A percentile compares a stretch with the other conserved stretches of the same genome.
phyloP scores from a whole-genome alignment of 176 grass and related monocot species.

The Carex littledalei region DNA sequence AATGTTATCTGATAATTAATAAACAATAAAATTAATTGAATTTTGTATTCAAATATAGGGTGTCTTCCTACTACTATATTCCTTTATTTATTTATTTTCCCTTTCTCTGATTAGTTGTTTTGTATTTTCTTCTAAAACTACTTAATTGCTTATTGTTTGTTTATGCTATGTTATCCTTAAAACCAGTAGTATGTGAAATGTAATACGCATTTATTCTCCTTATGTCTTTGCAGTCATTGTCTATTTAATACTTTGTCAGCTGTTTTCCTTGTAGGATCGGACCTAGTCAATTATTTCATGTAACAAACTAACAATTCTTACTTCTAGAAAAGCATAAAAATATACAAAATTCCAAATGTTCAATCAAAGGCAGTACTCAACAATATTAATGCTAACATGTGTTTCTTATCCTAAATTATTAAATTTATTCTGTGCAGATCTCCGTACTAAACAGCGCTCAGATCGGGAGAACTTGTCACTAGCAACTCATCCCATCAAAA shows the following conservation, averaged over 20 bases:
- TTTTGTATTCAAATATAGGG: neutral
- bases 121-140: neutral
- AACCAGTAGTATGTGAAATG: neutral
- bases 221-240: neutral
- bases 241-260: neutral
- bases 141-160: neutral
- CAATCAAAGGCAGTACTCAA: neutral
- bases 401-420: neutral
- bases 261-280: neutral
- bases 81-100: neutral
- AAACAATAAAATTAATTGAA: neutral
- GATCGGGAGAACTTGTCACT: slow-evolving; percentile 67
- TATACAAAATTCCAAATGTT: neutral
- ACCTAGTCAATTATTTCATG: neutral
- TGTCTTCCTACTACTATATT: neutral
- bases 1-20: neutral
- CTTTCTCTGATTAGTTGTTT: neutral
- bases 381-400: neutral
- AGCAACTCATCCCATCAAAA: slow-evolving; percentile 61
- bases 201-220: too few relatives aligned
- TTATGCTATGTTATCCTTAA: neutral
- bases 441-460: slow-evolving; percentile 46
- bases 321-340: neutral
- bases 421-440: slow-evolving; percentile 42
- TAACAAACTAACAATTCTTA: neutral